These are phyloP conservation scores for Pseudogymnoascus sp. DNA, from an alignment of 2,329 filamentous ascomycete species.

Conservation along the genomic window DNA sequence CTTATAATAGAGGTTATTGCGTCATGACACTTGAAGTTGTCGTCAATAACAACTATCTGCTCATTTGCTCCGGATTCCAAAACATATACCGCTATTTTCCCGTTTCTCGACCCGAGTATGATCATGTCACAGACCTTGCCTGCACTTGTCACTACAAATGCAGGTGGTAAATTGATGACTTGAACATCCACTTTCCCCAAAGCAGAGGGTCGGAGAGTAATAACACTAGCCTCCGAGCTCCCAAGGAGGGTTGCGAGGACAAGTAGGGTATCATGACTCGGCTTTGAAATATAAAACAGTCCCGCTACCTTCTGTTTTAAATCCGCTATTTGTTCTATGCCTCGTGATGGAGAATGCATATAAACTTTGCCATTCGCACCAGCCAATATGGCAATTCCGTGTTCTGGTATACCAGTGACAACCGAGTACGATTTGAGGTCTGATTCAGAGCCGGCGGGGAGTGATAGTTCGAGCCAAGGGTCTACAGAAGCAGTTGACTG, in stretches of 20 bases:
- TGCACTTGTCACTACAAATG: slow-evolving; percentile 44
- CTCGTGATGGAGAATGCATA: slow-evolving; percentile 15
- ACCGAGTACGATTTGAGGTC: slow-evolving; percentile 43
- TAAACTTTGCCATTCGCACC: slow-evolving; percentile 35
- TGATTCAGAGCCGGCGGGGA: slow-evolving; percentile 24
- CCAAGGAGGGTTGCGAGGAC: slow-evolving; percentile 30
- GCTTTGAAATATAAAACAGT: slow-evolving; percentile 25
- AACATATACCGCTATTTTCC: slow-evolving; percentile 43
- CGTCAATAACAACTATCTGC: slow-evolving; percentile 9
- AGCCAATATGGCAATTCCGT: slow-evolving; percentile 37
- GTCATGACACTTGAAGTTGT: slow-evolving; percentile 8
- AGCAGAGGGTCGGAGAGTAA: slow-evolving; percentile 18
- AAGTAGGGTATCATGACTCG: slow-evolving; percentile 9
- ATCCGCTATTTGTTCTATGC: slow-evolving; percentile 13
- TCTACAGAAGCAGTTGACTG: slow-evolving; percentile 27
- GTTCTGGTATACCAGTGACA: slow-evolving; percentile 30
- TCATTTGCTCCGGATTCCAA: slow-evolving; percentile 14
- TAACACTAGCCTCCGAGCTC: slow-evolving; percentile 27
- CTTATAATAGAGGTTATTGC: slow-evolving; percentile 23
- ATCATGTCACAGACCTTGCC: slow-evolving; percentile 34
- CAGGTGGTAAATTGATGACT: slow-evolving; percentile 29
- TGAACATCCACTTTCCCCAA: slow-evolving; percentile 1
- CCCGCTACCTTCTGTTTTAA: slow-evolving; percentile 18
- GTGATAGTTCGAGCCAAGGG: slow-evolving; percentile 24
- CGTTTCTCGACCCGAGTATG: slow-evolving; percentile 49